Evolutionary conservation across 163 green algal species (phyloP).

Genomic region (Scenedesmus sp.): DNA sequence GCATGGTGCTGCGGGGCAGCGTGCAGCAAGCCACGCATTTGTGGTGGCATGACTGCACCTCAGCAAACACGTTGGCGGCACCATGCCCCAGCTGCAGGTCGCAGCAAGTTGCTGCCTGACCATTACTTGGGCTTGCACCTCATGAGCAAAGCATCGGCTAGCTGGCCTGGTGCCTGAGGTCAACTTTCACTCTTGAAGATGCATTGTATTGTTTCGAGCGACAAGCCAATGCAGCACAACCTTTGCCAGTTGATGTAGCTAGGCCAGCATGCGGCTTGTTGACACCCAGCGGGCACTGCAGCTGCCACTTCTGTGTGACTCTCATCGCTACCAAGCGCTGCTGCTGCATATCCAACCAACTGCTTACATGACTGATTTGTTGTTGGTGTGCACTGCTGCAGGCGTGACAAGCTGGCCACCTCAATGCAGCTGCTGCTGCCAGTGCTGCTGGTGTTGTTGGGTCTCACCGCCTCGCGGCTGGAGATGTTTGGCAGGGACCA

Average conservation of each 20-base stretch:
- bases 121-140: no score
- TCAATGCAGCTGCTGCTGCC: constrained; percentile 73
- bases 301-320: no score
- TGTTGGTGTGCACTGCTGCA: not conserved
- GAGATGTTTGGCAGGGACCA: not conserved
- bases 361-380: not conserved
- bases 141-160: no score
- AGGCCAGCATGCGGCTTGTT: no score
- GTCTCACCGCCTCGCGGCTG: constrained; percentile 61
- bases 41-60: not conserved
- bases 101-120: no score
- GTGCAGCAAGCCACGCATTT: not conserved
- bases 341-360: not conserved
- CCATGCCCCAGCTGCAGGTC: no score
- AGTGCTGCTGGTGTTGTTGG: constrained; percentile 74
- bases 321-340: not conserved
- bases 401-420: constrained; percentile 73
- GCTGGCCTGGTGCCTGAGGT: no score
- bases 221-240: no score
- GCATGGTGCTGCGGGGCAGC: not conserved
- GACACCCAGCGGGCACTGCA: no score
- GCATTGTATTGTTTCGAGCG: no score
- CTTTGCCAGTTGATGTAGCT: no score
- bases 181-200: no score
- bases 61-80: not conserved